These are phyloP conservation scores for Asterophora lycoperdoides DNA, from an alignment of 768 basidiomycete species.

Conservation along the genomic window DNA sequence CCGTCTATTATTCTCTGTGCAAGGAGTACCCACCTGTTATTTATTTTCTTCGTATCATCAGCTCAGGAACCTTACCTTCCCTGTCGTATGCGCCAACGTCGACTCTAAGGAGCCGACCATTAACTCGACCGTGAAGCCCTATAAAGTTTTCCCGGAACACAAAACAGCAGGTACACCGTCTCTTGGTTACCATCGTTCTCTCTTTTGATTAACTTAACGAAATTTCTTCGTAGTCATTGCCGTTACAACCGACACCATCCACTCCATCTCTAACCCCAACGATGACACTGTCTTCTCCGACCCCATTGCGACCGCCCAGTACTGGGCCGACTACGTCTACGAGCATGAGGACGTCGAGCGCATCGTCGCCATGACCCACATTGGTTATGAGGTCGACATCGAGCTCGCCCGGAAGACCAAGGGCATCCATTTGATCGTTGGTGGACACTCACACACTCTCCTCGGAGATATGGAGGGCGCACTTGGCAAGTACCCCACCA, in stretches of 20 bases:
- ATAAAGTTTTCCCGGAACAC: constrained; percentile 5
- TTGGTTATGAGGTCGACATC: constrained; percentile 5
- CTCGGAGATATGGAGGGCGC: constrained; percentile 9
- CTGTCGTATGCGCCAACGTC: constrained; percentile 4
- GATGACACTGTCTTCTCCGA: constrained; percentile 6
- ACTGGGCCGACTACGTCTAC: constrained; percentile 9
- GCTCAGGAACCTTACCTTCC: constrained; percentile 6
- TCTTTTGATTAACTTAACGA: neutral
- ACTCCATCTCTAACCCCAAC: constrained; percentile 7
- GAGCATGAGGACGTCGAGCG: constrained; percentile 7
- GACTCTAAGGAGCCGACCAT: constrained; percentile 5
- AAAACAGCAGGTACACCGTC: constrained; percentile 4
- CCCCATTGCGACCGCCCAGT: constrained; percentile 6
- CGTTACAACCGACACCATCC: constrained; percentile 6
- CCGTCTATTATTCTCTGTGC: too few relatives aligned
- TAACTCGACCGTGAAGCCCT: constrained; percentile 8
- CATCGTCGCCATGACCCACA: constrained; percentile 7
- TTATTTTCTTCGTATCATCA: neutral
- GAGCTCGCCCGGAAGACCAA: constrained; percentile 6
- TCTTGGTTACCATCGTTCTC: neutral
- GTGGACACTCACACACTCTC: constrained; percentile 5
- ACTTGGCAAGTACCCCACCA: constrained; percentile 3
- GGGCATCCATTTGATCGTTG: constrained; percentile 7
- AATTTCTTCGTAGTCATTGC: neutral
- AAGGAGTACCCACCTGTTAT: neutral